Base-by-base conservation (phyloP, 495 filamentous ascomycete genomes). In the Penicillium macrosclerotiorum region DNA sequence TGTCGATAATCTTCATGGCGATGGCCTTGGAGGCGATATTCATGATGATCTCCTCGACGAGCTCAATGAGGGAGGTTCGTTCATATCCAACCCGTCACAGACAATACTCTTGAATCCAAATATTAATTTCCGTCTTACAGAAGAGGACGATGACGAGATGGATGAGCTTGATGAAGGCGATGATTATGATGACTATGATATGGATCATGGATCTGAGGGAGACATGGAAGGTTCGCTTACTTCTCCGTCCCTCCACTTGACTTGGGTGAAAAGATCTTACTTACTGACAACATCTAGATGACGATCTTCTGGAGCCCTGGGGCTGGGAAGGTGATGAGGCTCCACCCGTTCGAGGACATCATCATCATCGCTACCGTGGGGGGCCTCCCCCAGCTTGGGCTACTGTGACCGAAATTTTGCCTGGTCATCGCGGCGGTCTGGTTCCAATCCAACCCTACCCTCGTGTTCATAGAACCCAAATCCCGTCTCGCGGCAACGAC, bases 1-100 rank as follows among this genome's bases (percentile, higher is more conserved):
- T 24, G 63, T 62, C 16, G 65, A 67, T 22, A 63, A 68, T 51
- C 49, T 72, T 14, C 67, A 66, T 16, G 60, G 43, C 13, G 63
- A 68, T 49, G 52, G 58, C 34, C 53, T 74, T 26, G 67, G 63
- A 22, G 65, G 56, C 19, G 69, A 71, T 54, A 49, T 72, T 23
- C 64, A 69, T 33, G 72, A 73, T 47, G 72, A 73, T 42, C 63
- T 73, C 7, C 85, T 87, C 13, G 86, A 88, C 38, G 88, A 91
- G 12, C 38, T 73, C 54, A 80, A 84, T 25, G 82, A 84, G 37
- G 83, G 80, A 51, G 82, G 84, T 88, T 68, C 68, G 82, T 80
- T 54, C 18, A 7, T 18, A 12, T 12, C 14, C 19, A 8, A 19
- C n/a, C 6, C 14, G 30, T 13, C n/a, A 25, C 36, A 11, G 16